A percentile compares a stretch with the other conserved stretches of the same genome.
These are phyloP conservation scores for Fraxinus quadrangulata DNA, from an alignment of 257 asterid species.

Conservation along the genomic window DNA sequence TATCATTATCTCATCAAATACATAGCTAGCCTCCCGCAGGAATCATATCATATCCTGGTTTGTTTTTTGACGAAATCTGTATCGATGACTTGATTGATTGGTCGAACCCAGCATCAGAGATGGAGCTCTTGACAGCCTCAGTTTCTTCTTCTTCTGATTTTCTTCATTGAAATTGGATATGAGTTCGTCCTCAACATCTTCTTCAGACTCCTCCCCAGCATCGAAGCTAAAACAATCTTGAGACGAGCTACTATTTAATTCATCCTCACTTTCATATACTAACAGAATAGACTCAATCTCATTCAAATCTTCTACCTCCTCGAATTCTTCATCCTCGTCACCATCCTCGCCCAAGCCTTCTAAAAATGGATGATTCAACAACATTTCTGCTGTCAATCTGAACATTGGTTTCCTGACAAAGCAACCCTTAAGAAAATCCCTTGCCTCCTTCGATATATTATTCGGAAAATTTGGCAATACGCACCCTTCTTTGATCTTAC, in stretches of 20 bases:
- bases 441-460: constrained; percentile 63
- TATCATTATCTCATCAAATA: constrained; percentile 33
- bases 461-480: constrained; percentile 59
- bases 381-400: constrained; percentile 79
- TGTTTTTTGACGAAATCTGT: constrained; percentile 30
- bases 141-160: constrained; percentile 34
- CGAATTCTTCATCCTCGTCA: constrained; percentile 37
- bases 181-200: constrained; percentile 41
- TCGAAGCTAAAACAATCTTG: constrained; percentile 39
- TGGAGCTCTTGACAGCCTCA: constrained; percentile 28
- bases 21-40: constrained; percentile 55
- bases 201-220: constrained; percentile 61
- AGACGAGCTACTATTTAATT: constrained; percentile 29
- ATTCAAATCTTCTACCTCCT: constrained; percentile 57
- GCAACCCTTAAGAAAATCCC: constrained; percentile 73
- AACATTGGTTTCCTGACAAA: constrained; percentile 71
- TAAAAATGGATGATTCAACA: constrained; percentile 63
- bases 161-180: constrained; percentile 33
- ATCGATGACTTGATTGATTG: constrained; percentile 35
- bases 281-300: constrained; percentile 47
- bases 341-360: constrained; percentile 43
- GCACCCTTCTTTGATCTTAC: constrained; percentile 49
- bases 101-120: constrained; percentile 35
- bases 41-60: constrained; percentile 44
- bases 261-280: constrained; percentile 56